Evolutionary conservation across 805 yeast genomes (phyloP), one percentile per base, ranked within the genome.

Genomic region (Yamadazyma ubonensis): DNA sequence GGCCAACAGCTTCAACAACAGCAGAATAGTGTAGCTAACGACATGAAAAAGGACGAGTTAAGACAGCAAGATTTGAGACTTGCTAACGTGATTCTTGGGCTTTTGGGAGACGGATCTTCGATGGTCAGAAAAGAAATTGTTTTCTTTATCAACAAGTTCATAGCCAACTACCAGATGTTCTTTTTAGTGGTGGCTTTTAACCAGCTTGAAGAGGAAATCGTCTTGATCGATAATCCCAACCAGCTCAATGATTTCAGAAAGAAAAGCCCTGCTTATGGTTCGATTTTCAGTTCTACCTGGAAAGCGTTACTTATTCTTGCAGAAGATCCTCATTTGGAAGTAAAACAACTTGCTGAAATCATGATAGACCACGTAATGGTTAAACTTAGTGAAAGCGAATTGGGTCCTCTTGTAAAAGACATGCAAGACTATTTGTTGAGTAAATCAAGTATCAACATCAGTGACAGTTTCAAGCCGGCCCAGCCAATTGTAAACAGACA

Each of bases 291-390:
- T 39, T 84, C 95, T 1, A 78, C 84, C 6, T 93, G 98, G 96
- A 86, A 88, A 49, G 81, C 91, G 0, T 58, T 91, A 23, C 67
- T 93, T 33, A 79, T 87, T 19, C 61, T 88, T 20, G 77, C 95
- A 1, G 89, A 84, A 48, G 99, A 93, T 59, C 96, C 98, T 0
- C 93, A 84, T 58, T 64, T 75, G 25, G 96, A 88, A 59, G 89
- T 90, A 5, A 79, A 77, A 42, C 75, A 75, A 34, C 70, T 78
- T 44, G 91, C 96, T 0, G 82, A 81, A 40, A 78, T 75, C 20
- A 75, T 88, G 10, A 81, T 88, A 14, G 97, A 89, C 57, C 79
- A 73, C 45, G 79, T 89, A 16, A 66, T 86, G 59, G 54, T 76
- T 35, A 75, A 78, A 42, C 63, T 91, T 38, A 75, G 79, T 45